These are phyloP conservation scores for Amphibolis antarctica DNA, from an alignment of 106 monocot species.

Conservation along the genomic window DNA sequence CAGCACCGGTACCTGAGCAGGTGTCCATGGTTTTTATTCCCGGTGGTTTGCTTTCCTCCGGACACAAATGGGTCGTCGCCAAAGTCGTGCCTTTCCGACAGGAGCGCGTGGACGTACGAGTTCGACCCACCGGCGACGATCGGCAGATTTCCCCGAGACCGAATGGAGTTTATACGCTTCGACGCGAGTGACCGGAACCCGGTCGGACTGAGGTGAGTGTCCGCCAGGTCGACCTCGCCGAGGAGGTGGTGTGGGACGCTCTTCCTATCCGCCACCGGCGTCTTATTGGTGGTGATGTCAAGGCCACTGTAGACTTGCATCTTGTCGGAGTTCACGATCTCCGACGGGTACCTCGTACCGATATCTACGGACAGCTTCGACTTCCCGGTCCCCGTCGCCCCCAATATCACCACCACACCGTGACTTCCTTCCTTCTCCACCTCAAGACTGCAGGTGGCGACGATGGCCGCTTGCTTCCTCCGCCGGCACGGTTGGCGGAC, in stretches of 20 bases:
- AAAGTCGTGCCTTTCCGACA: conserved; percentile 15
- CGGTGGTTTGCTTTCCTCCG: too few species aligned
- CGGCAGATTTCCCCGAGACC: conserved; percentile 28
- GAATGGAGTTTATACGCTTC: conserved; percentile 22
- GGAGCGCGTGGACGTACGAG: conserved; percentile 52
- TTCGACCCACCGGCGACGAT: conserved; percentile 84
- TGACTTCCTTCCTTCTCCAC: conserved; percentile 4
- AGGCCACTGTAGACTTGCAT: conserved; percentile 81
- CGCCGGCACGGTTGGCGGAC: too few species aligned
- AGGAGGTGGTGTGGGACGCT: conserved; percentile 77
- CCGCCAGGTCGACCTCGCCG: conserved; percentile 40
- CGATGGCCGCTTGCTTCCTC: too few species aligned
- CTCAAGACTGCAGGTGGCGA: too few species aligned
- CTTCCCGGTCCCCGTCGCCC: conserved; percentile 88
- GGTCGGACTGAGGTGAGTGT: conserved; percentile 34
- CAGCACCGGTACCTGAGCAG: conserved; percentile 40
- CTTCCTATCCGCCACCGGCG: conserved; percentile 33
- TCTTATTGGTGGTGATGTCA: conserved; percentile 85
- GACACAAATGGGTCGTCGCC: not conserved
- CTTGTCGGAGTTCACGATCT: conserved; percentile 84
- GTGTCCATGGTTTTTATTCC: too few species aligned
- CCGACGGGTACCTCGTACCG: conserved; percentile 26
- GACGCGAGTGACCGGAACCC: conserved; percentile 36
- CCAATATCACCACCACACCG: conserved; percentile 60
- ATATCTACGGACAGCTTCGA: conserved; percentile 73